Conservation (phyloP, 1,284 basidiomycete genomes). For the Sphagnurus paluster region DNA sequence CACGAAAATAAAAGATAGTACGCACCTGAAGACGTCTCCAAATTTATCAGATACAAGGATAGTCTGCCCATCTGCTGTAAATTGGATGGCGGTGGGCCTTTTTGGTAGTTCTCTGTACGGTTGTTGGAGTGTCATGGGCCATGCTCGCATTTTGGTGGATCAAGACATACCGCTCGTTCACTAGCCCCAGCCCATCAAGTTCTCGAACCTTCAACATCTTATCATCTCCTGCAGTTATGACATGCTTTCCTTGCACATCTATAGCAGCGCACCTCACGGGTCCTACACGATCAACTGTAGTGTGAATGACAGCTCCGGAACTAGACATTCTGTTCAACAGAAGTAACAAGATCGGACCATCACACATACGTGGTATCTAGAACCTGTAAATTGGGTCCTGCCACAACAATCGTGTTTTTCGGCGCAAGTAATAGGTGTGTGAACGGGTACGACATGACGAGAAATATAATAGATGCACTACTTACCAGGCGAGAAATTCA, state of each 20-base stretch:
- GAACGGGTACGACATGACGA: slow-evolving; percentile 42
- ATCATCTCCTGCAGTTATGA: slow-evolving; percentile 75
- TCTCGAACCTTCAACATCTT: slow-evolving; percentile 80
- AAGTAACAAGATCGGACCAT: background rate
- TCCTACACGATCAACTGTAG: slow-evolving; percentile 47
- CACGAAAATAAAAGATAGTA: background rate
- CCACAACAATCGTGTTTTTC: slow-evolving; percentile 40
- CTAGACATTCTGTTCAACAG: slow-evolving; percentile 31
- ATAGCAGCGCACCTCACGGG: slow-evolving; percentile 65
- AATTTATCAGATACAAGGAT: slow-evolving; percentile 84
- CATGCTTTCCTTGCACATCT: slow-evolving; percentile 44
- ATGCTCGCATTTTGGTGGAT: background rate
- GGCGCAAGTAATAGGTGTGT: slow-evolving; percentile 43
- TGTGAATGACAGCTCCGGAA: slow-evolving; percentile 51
- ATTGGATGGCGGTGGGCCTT: slow-evolving; percentile 64
- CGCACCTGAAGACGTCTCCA: slow-evolving; percentile 79
- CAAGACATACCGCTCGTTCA: slow-evolving; percentile 62
- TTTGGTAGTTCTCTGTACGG: slow-evolving; percentile 69
- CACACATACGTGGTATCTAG: slow-evolving; percentile 48
- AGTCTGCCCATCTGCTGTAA: slow-evolving; percentile 57
- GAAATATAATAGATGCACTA: too few relatives aligned
- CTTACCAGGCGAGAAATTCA: background rate
- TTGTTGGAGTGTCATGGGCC: slow-evolving; percentile 8
- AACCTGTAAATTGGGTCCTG: slow-evolving; percentile 63
- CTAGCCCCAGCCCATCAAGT: slow-evolving; percentile 51